Conservation (phyloP, 805 yeast genomes). For the Kuraishia piskuri region DNA sequence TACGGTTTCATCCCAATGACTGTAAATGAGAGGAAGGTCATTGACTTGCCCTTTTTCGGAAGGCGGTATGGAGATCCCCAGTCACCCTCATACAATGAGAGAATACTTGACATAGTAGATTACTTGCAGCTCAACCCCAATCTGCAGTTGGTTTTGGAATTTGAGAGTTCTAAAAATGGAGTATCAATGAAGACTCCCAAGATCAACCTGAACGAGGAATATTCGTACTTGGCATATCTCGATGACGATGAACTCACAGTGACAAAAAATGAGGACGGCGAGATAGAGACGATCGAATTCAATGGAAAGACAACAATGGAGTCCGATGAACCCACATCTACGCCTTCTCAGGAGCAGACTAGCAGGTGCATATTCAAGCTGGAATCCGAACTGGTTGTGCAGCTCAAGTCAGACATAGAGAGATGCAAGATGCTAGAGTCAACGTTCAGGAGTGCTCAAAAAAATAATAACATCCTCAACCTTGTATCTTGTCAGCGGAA, state of each 20-base stretch:
- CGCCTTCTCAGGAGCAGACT: not conserved
- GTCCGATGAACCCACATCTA: not conserved
- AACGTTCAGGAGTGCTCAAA: not conserved
- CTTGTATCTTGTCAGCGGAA: not conserved
- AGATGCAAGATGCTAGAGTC: not conserved
- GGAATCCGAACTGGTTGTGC: not conserved
- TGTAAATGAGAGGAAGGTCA: constrained; percentile 10
- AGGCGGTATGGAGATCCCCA: not conserved
- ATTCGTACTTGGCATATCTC: constrained; percentile 22
- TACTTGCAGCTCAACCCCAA: constrained; percentile 29
- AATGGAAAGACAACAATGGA: constrained; percentile 13
- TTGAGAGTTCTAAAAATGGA: constrained; percentile 9
- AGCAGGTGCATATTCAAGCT: not conserved
- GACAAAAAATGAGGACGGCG: constrained; percentile 17
- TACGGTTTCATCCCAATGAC: constrained; percentile 40
- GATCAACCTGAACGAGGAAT: constrained; percentile 22
- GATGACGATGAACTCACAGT: constrained; percentile 7
- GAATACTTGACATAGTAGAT: constrained; percentile 15
- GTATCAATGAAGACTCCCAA: constrained; percentile 9
- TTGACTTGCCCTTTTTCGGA: constrained; percentile 29
- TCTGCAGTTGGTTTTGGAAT: constrained; percentile 26
- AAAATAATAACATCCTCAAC: not conserved
- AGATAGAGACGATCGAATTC: constrained; percentile 25
- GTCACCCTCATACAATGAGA: not conserved
- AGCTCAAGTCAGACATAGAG: not conserved